These are phyloP conservation scores for Marchantia polymorpha DNA, from an alignment of 225 moss, liverwort and hornwort genomes.

Conservation along the genomic window DNA sequence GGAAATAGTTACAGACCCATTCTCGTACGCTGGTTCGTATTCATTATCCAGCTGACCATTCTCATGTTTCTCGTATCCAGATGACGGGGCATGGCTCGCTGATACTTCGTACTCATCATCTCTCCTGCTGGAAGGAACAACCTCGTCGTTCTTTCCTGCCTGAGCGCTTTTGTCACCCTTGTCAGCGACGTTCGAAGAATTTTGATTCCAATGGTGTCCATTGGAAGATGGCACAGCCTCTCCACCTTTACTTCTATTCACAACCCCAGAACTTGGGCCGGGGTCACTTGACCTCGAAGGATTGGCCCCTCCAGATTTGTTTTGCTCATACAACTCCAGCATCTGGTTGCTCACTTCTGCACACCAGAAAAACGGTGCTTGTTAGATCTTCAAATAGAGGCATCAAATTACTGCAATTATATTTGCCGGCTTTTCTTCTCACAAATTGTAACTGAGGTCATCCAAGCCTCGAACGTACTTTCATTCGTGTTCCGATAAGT, in stretches of 20 bases:
- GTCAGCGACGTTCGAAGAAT: slow-evolving; percentile 36
- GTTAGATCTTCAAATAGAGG: too few relatives aligned
- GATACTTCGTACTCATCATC: slow-evolving; percentile 61
- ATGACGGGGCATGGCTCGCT: slow-evolving; percentile 51
- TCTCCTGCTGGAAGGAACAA: slow-evolving; percentile 47
- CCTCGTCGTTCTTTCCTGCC: slow-evolving; percentile 57
- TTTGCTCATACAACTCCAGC: slow-evolving; percentile 94
- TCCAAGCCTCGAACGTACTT: too few relatives aligned
- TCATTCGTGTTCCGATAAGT: too few relatives aligned
- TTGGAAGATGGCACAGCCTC: slow-evolving; percentile 54
- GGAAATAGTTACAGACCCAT: slow-evolving; percentile 41
- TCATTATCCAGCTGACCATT: slow-evolving; percentile 51
- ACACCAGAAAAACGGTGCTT: not conserved
- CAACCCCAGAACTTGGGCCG: slow-evolving; percentile 58
- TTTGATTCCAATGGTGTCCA: slow-evolving; percentile 63
- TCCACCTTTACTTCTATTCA: slow-evolving; percentile 45
- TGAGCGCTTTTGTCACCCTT: slow-evolving; percentile 30
- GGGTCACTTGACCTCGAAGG: slow-evolving; percentile 47
- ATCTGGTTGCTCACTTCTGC: slow-evolving; percentile 99
- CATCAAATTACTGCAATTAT: too few relatives aligned
- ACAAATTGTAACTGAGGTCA: too few relatives aligned
- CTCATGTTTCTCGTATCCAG: slow-evolving; percentile 54
- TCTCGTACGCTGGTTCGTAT: slow-evolving; percentile 57
- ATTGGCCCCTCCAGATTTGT: slow-evolving; percentile 59
- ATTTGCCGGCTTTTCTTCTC: too few relatives aligned